phyloP scores from a whole-genome alignment of 2,329 filamentous ascomycete genomes.

The Madurella fahalii region DNA sequence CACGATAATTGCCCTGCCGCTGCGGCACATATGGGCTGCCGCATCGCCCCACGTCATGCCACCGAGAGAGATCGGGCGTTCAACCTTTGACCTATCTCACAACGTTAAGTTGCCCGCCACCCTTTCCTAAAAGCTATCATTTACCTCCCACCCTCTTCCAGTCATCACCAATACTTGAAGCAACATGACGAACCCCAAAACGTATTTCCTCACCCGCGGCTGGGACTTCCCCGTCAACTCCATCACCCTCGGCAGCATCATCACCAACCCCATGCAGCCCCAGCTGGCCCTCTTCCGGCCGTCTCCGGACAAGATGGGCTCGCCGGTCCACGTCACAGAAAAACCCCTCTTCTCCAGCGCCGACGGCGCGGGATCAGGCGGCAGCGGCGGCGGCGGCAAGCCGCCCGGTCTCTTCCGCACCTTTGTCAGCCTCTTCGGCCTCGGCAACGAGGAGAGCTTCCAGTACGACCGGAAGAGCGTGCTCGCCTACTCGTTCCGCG shows the following conservation, averaged over 20 bases:
- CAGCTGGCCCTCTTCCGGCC: slow-evolving; percentile 9
- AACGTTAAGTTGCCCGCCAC: neutral
- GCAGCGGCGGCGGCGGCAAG: neutral
- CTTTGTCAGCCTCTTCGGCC: slow-evolving; percentile 13
- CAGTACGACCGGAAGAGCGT: slow-evolving; percentile 13
- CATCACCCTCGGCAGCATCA: slow-evolving; percentile 13
- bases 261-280: slow-evolving; percentile 15
- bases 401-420: slow-evolving; percentile 8
- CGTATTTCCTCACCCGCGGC: slow-evolving; percentile 14
- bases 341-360: neutral
- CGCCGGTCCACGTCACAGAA: neutral
- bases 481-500: slow-evolving; percentile 7
- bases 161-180: neutral
- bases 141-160: neutral
- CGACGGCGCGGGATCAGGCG: neutral
- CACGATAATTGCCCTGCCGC: neutral
- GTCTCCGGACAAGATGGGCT: neutral
- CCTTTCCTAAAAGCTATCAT: neutral
- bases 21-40: neutral
- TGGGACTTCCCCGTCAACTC: slow-evolving; percentile 7
- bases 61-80: neutral
- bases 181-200: neutral
- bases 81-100: neutral
- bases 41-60: neutral
- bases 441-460: slow-evolving; percentile 13